These are phyloP conservation scores for Leccinellum albellum DNA, from an alignment of 768 basidiomycete genomes.

Conservation along the genomic window DNA sequence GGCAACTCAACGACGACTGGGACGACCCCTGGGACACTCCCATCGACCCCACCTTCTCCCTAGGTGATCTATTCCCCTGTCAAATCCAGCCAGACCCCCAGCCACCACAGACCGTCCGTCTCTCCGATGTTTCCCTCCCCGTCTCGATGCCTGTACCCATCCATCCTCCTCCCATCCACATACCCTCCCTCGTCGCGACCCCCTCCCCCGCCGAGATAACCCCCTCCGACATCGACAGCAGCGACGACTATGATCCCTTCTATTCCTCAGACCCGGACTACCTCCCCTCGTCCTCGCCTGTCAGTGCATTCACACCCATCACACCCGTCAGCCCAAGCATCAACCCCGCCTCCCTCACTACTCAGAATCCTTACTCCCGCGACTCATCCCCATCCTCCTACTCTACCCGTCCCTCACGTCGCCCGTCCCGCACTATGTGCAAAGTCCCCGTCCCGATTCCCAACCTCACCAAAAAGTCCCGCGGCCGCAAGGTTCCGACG, in stretches of 20 bases:
- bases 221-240: slow-evolving; percentile 18
- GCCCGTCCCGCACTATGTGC: slow-evolving; percentile 21
- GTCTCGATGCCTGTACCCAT: not conserved
- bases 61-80: not conserved
- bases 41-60: not conserved
- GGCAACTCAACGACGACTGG: slow-evolving; percentile 2
- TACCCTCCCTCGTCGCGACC: not conserved
- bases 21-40: slow-evolving; percentile 3
- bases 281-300: slow-evolving; percentile 4
- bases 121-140: slow-evolving; percentile 17
- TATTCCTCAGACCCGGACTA: slow-evolving; percentile 26
- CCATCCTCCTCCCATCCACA: not conserved
- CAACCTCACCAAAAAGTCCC: slow-evolving; percentile 46
- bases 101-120: slow-evolving; percentile 21
- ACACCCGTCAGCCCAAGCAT: not conserved
- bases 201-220: not conserved
- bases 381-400: not conserved
- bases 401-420: slow-evolving; percentile 18
- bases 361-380: not conserved
- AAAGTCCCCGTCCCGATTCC: slow-evolving; percentile 44
- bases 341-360: slow-evolving; percentile 10
- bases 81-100: not conserved
- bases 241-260: slow-evolving; percentile 14
- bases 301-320: not conserved
- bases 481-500: slow-evolving; percentile 48